Evolutionary conservation across 2,329 filamentous ascomycete species (phyloP), one percentile per base, ranked within the genome.

Genomic region (Colletotrichum lini): DNA sequence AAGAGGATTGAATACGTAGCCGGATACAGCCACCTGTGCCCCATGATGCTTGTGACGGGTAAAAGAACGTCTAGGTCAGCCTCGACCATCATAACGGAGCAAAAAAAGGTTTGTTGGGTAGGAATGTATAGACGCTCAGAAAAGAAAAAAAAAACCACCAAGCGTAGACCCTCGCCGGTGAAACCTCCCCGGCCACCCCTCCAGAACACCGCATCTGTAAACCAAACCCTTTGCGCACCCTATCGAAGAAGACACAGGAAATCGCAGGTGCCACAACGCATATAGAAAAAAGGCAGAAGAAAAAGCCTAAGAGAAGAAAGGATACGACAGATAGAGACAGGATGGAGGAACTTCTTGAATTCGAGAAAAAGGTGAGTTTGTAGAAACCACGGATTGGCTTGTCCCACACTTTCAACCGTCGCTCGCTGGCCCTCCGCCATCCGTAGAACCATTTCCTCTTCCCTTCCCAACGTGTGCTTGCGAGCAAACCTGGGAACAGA

Each of bases 281-380:
- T 26, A 38, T 16, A 42, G 44, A 21, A 56, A 12, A 40, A 30
- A 49, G 42, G 26, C 21, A 38, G 45, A 49, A 61, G 52, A 16
- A 16, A 54, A 54, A 18, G 23, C 50, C 52, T 44, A 26, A 15
- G 42, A 61, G 42, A 35, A 59, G 61, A 53, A 30, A n/a, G 6
- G 38, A 47, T 42, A 40, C n/a, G 30, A n/a, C 21, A 21, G 30
- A 49, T 40, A 23, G 42, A 61, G 45, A 61, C 44, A 42, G 47
- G 38, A 18, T 58, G 65, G 40, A 66, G 58, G 65, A 72, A 72
- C 59, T 68, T 69, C 59, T 72, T 72, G 69, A 72, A 63, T 72
- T 72, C 69, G 69, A 63, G 65, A 57, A 64, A 62, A 63, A 59
- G 44, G 56, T 49, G 68, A 66, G 63, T 62, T 58, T 70, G 68